These are phyloP conservation scores for Allomyces arbusculus DNA, from an alignment of 192 early-diverging fungal genomes.

Conservation along the genomic window DNA sequence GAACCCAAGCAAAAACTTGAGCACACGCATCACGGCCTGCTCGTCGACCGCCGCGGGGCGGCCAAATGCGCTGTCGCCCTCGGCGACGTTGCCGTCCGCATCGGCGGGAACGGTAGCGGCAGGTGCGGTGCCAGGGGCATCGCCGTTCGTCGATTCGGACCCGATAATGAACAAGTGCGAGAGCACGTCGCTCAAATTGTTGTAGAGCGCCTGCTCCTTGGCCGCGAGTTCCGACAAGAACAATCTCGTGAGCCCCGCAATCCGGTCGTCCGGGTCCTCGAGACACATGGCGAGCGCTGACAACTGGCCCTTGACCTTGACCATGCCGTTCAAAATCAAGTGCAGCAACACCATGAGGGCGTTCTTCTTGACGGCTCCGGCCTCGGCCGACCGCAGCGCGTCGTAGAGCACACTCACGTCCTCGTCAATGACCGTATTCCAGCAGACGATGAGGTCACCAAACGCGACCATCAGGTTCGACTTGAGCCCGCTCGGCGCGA, in stretches of 20 bases:
- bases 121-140: not conserved
- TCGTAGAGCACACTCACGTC: slow-evolving; percentile 91
- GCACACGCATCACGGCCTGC: slow-evolving; percentile 64
- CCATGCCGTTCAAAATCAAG: slow-evolving; percentile 94
- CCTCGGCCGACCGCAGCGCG: slow-evolving; percentile 25
- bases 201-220: slow-evolving; percentile 98
- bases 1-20: slow-evolving; percentile 91
- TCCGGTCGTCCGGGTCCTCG: slow-evolving; percentile 65
- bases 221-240: slow-evolving; percentile 90
- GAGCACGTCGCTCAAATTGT: slow-evolving; percentile 97
- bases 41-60: slow-evolving; percentile 50
- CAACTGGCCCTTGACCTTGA: slow-evolving; percentile 97
- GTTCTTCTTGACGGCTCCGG: slow-evolving; percentile 66
- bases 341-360: slow-evolving; percentile 97
- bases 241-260: slow-evolving; percentile 75
- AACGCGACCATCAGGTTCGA: slow-evolving; percentile 90
- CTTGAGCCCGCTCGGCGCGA: slow-evolving; percentile 57
- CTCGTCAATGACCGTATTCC: slow-evolving; percentile 89
- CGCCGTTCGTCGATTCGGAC: slow-evolving; percentile 1
- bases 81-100: not conserved
- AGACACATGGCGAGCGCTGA: slow-evolving; percentile 97
- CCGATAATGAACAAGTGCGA: slow-evolving; percentile 53
- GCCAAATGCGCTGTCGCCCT: not conserved
- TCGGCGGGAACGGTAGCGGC: too few relatives aligned
- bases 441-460: slow-evolving; percentile 96